Percentiles rank a stretch among this genome's conserved stretches.
phyloP scores from a whole-genome alignment of 2,329 filamentous ascomycete species.

The Exophiala aquamarina region DNA sequence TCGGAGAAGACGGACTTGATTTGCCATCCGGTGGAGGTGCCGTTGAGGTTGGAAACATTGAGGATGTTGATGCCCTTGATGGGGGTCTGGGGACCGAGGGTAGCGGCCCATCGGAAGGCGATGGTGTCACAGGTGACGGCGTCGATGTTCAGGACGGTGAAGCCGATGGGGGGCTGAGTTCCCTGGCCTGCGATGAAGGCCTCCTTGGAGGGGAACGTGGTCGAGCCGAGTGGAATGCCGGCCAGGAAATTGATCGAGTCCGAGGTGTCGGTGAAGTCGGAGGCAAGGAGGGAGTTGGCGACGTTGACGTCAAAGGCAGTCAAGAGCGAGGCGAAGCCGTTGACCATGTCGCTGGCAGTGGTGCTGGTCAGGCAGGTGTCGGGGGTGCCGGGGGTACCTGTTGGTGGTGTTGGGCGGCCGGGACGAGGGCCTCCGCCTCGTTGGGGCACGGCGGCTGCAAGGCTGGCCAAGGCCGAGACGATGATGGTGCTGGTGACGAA shows the following conservation, averaged over 20 bases:
- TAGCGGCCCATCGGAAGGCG: conserved; percentile 33
- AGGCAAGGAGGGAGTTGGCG: conserved; percentile 26
- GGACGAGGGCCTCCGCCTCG: background rate
- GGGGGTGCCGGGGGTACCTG: background rate
- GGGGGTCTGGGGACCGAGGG: conserved; percentile 15
- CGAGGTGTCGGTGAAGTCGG: conserved; percentile 34
- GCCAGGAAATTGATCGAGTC: conserved; percentile 32
- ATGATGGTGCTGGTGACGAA: background rate
- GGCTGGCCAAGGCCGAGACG: background rate
- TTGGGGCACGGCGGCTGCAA: too few species aligned
- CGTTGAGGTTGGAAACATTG: conserved; percentile 16
- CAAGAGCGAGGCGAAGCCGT: conserved; percentile 19
- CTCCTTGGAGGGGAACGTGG: conserved; percentile 11
- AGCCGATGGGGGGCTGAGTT: conserved; percentile 31
- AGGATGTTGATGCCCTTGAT: conserved; percentile 33
- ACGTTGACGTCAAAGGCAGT: conserved; percentile 20
- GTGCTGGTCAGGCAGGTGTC: background rate
- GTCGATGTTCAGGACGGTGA: conserved; percentile 28
- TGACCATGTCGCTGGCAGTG: conserved; percentile 18
- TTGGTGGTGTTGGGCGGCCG: background rate
- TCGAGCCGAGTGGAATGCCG: conserved; percentile 28
- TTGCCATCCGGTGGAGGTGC: conserved; percentile 29
- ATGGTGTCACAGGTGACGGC: conserved; percentile 32
- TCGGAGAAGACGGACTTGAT: conserved; percentile 35
- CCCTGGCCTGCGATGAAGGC: conserved; percentile 32